These are phyloP conservation scores for Sarocladium strictum DNA, from an alignment of 2,329 filamentous ascomycete genomes.

Conservation along the genomic window DNA sequence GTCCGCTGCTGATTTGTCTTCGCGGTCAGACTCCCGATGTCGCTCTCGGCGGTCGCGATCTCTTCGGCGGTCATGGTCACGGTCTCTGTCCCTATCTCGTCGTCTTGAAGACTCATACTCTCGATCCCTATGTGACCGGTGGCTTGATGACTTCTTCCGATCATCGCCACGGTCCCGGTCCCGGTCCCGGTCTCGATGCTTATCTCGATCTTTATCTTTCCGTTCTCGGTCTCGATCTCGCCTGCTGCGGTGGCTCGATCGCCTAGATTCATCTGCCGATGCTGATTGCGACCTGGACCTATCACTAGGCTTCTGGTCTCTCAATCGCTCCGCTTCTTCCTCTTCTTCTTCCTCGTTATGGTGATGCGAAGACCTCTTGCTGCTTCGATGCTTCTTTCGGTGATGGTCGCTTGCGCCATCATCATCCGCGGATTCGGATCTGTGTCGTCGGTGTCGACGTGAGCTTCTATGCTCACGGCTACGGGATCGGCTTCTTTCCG, in stretches of 20 bases:
- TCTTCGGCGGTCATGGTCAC: slow-evolving; percentile 23
- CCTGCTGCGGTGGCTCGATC: slow-evolving; percentile 55
- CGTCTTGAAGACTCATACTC: slow-evolving; percentile 28
- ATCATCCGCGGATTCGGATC: slow-evolving; percentile 44
- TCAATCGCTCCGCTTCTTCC: slow-evolving; percentile 34
- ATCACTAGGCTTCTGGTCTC: slow-evolving; percentile 39
- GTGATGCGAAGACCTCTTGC: slow-evolving; percentile 32
- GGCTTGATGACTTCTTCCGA: slow-evolving; percentile 29
- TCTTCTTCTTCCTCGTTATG: slow-evolving; percentile 46
- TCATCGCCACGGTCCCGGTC: slow-evolving; percentile 38
- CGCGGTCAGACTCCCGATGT: slow-evolving; percentile 24
- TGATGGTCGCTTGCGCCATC: slow-evolving; percentile 44
- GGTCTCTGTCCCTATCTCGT: slow-evolving; percentile 33
- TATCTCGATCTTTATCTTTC: slow-evolving; percentile 36
- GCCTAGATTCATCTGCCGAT: slow-evolving; percentile 54
- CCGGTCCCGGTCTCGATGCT: slow-evolving; percentile 19
- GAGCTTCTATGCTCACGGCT: slow-evolving; percentile 41
- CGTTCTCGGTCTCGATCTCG: slow-evolving; percentile 34
- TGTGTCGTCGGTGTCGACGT: slow-evolving; percentile 47
- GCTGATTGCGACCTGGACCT: slow-evolving; percentile 51
- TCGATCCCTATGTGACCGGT: slow-evolving; percentile 38
- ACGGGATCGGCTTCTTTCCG: slow-evolving; percentile 24
- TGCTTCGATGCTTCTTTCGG: slow-evolving; percentile 44
- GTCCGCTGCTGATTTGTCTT: slow-evolving; percentile 27
- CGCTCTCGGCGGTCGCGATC: slow-evolving; percentile 20